Percentiles rank a stretch among this genome's conserved stretches.
Evolutionary conservation across 2,329 filamentous ascomycete genomes (phyloP).

Genomic region (Neocatenulostroma microsporum): DNA sequence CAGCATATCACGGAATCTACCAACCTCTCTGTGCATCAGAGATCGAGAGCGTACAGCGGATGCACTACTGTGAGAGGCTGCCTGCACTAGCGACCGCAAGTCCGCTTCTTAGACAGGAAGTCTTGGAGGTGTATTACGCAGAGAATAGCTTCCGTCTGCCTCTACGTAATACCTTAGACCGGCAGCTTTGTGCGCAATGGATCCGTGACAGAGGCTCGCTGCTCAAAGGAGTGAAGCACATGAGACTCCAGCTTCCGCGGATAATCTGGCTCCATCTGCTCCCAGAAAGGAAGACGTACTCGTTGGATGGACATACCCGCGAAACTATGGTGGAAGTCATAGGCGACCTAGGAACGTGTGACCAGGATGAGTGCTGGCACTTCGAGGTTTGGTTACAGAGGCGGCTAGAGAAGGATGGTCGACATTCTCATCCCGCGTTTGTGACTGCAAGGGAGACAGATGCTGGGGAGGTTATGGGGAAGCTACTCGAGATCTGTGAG

Average conservation of each 20-base stretch:
- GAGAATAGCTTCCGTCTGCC: not conserved
- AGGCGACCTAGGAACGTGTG: not conserved
- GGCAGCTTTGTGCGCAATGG: conserved; percentile 1
- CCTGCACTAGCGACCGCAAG: not conserved
- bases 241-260: conserved; percentile 1
- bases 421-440: not conserved
- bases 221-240: not conserved
- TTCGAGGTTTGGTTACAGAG: not conserved
- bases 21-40: too few species aligned
- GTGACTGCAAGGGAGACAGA: not conserved
- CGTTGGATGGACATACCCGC: not conserved
- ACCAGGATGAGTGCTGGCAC: not conserved
- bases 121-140: conserved; percentile 1
- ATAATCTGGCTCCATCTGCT: not conserved
- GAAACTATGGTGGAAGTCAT: not conserved
- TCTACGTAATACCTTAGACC: conserved; percentile 2
- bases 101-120: conserved; percentile 1
- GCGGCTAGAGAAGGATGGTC: not conserved
- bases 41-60: too few species aligned
- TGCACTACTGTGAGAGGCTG: too few species aligned
- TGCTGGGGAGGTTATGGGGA: not conserved
- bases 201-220: not conserved
- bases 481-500: not conserved
- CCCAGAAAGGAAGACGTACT: not conserved
- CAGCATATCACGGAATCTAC: too few species aligned